Evolutionary conservation across 345 rosid species (phyloP).

Genomic region (Turnera subulata): DNA sequence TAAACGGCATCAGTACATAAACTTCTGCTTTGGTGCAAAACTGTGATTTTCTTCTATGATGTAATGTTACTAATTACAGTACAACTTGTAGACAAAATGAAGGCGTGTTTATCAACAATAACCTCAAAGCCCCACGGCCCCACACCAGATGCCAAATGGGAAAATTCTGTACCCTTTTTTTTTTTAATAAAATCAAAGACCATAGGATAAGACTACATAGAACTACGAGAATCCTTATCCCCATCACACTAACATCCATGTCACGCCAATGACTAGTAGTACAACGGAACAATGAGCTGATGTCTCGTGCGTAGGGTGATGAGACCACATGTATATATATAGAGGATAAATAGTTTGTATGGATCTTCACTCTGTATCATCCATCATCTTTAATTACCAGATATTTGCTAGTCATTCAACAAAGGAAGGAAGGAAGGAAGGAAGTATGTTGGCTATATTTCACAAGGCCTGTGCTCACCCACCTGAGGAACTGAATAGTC

Average conservation of each 20-base stretch:
- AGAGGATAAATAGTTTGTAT: not conserved
- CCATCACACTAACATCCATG: not conserved
- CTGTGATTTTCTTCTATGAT: too few relatives aligned
- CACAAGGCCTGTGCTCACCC: conserved; percentile 28
- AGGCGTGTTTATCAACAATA: too few relatives aligned
- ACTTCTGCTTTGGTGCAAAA: too few relatives aligned
- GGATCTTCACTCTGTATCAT: not conserved
- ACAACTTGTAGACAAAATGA: too few relatives aligned
- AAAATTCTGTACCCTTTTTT: not conserved
- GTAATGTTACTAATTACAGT: too few relatives aligned
- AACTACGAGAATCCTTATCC: conserved; percentile 15
- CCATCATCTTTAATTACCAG: not conserved
- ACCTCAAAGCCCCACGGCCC: too few relatives aligned
- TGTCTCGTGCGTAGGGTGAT: not conserved
- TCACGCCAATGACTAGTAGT: not conserved
- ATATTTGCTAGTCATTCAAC: not conserved
- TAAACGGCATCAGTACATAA: too few relatives aligned
- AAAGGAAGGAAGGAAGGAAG: not conserved
- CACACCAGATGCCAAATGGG: not conserved
- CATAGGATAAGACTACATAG: conserved; percentile 7
- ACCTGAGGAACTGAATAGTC: conserved; percentile 28
- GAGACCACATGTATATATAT: not conserved
- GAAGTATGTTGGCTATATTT: conserved; percentile 28
- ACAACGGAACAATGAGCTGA: not conserved
- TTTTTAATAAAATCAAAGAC: not conserved